Evolutionary conservation across 495 filamentous ascomycete genomes (phyloP).

Genomic region (Penicillium arizonense): DNA sequence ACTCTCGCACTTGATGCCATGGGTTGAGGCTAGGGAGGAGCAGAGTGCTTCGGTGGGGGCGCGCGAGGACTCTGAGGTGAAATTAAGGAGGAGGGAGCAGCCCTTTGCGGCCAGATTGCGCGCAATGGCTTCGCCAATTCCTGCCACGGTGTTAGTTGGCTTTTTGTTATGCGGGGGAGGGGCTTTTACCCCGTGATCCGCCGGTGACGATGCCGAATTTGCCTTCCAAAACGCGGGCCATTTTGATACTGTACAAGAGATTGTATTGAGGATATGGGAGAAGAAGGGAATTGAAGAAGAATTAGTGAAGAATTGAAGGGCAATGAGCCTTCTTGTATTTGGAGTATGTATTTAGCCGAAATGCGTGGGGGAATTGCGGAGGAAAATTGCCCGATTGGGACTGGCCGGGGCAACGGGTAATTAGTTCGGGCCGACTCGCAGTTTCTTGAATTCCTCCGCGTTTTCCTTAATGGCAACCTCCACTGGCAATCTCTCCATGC

Average conservation of each 20-base stretch:
- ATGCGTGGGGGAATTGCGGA: constrained; percentile 11
- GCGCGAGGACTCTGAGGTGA: constrained; percentile 60
- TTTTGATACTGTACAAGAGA: constrained; percentile 7
- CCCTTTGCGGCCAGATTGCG: constrained; percentile 77
- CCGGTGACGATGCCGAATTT: constrained; percentile 80
- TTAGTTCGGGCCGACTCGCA: constrained; percentile 25
- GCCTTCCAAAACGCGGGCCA: constrained; percentile 49
- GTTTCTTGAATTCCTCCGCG: constrained; percentile 57
- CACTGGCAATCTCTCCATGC: constrained; percentile 69
- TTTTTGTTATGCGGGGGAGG: constrained; percentile 6
- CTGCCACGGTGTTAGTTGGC: constrained; percentile 38
- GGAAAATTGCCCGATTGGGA: constrained; percentile 24
- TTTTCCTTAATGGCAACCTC: constrained; percentile 64
- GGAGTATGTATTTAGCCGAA: constrained; percentile 21
- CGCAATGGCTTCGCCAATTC: constrained; percentile 83
- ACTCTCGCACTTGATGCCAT: constrained; percentile 42
- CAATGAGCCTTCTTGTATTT: neutral
- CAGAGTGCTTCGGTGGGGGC: constrained; percentile 43
- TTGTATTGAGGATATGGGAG: constrained; percentile 4
- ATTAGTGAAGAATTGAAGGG: neutral
- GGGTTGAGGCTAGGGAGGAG: constrained; percentile 34
- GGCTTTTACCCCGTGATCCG: constrained; percentile 61
- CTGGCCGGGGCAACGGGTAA: constrained; percentile 15
- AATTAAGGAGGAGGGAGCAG: constrained; percentile 65
- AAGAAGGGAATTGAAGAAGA: neutral